Conservation (phyloP, 495 filamentous ascomycete species). For the Xylaria castorea region DNA sequence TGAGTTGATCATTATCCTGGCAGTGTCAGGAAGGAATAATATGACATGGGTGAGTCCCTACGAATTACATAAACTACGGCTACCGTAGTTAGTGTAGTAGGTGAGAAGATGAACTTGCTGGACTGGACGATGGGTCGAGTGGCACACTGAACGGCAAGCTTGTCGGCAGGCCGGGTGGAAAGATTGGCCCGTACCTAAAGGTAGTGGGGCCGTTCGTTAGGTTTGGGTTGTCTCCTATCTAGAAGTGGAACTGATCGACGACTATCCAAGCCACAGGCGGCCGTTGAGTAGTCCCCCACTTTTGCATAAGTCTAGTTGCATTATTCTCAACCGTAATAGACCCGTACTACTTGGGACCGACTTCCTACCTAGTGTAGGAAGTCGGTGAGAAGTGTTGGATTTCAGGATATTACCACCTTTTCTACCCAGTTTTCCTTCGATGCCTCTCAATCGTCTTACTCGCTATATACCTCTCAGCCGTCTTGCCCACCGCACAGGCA, state of each 20-base stretch:
- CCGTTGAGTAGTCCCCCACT: background rate
- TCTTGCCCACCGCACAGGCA: conserved; percentile 25
- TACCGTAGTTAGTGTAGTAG: background rate
- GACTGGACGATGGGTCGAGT: conserved; percentile 7
- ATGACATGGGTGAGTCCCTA: background rate
- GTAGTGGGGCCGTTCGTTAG: background rate
- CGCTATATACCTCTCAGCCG: background rate
- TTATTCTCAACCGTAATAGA: too few relatives aligned
- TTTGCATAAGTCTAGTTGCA: background rate
- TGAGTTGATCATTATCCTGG: background rate
- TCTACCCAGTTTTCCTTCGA: too few relatives aligned
- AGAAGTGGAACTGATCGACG: background rate
- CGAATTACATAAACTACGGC: background rate
- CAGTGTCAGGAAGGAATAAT: background rate
- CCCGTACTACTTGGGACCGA: too few relatives aligned
- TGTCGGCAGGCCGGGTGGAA: conserved; percentile 36
- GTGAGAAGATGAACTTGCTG: background rate
- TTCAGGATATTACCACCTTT: too few relatives aligned
- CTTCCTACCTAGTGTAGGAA: too few relatives aligned
- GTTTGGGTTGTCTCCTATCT: background rate
- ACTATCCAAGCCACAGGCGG: background rate
- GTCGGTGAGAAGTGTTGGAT: too few relatives aligned
- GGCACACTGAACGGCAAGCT: conserved; percentile 33
- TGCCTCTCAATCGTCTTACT: conserved; percentile 23
- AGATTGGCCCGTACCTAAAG: conserved; percentile 32